Evolutionary conservation across 257 asterid genomes (phyloP), one percentile per base, ranked within the genome.

Genomic region (Knoxia roxburghii): DNA sequence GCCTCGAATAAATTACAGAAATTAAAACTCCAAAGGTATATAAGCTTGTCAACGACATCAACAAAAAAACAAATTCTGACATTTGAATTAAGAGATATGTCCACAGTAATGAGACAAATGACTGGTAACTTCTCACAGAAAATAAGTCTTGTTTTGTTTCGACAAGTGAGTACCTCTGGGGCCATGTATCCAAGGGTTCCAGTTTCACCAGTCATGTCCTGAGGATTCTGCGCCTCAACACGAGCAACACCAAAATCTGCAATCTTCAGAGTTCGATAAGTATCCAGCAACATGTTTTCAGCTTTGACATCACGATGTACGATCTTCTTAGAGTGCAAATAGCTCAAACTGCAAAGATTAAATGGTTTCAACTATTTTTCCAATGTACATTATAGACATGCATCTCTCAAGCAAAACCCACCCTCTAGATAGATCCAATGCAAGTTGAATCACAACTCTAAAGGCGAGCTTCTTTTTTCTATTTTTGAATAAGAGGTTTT

Each of bases 131-230:
- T 33, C 29, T n/a, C 4, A 3, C 3, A 5, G 39, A 1, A 5
- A 41, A 30, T 4, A 63, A 64, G 35, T 39, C n/a, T n/a, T n/a
- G n/a, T n/a, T n/a, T n/a, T n/a, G 41, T 18, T 39, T 35, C 14
- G 24, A 18, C 23, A 30, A 32, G 61, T 23, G 64, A 48, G 61
- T 86, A 91, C 96, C 97, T 92, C 97, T 1, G 98, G 98, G 13
- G 98, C 98, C 98, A 92, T 92, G 77, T 92, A 92, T 74, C 97
- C 96, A 27, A 92, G 97, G 9, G 98, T 92, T 74, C 98, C 98
- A 0, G 98, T 91, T 84, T 91, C 98, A 65, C 98, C 98, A 1
- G 98, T 91, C 98, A 91, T 91, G 77, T 92, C 98, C 81, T 77
- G 76, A 0, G 98, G 98, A 68, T 92, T 92, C 68, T 86, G 96